phyloP scores from a whole-genome alignment of 2,329 filamentous ascomycete genomes.

The Cryoendolithus antarcticus region DNA sequence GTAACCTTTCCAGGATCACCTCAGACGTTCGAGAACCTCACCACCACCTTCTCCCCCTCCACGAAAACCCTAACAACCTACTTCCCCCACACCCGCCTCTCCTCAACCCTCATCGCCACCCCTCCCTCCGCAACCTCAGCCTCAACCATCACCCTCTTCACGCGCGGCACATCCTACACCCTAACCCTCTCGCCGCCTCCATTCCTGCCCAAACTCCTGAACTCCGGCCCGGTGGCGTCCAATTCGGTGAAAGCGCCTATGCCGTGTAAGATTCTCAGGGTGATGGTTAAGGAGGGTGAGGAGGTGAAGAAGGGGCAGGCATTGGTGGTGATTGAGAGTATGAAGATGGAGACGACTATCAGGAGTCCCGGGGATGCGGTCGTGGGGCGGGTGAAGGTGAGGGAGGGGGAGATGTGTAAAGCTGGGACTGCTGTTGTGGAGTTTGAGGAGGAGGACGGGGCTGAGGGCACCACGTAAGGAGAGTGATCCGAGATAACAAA shows the following conservation, averaged over 20 bases:
- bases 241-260: constrained; percentile 51
- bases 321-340: constrained; percentile 52
- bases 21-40: too few species aligned
- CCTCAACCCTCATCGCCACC: background rate
- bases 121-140: background rate
- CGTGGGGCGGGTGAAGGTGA: constrained; percentile 1
- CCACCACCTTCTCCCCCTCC: background rate
- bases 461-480: too few species aligned
- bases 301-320: constrained; percentile 67
- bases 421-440: background rate
- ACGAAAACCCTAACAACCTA: background rate
- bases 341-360: constrained; percentile 40
- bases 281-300: constrained; percentile 70
- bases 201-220: constrained; percentile 13
- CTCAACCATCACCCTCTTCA: constrained; percentile 27
- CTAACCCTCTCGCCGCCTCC: constrained; percentile 35
- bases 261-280: constrained; percentile 85
- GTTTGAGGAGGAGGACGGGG: background rate
- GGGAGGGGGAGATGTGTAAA: constrained; percentile 1
- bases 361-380: constrained; percentile 31
- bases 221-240: background rate
- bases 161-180: constrained; percentile 30
- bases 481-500: too few species aligned
- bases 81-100: background rate
- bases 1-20: constrained; percentile 17